A percentile compares a stretch with the other conserved stretches of the same genome.
phyloP scores from a whole-genome alignment of 2,329 filamentous ascomycete genomes.

The Trichoderma simmonsii region DNA sequence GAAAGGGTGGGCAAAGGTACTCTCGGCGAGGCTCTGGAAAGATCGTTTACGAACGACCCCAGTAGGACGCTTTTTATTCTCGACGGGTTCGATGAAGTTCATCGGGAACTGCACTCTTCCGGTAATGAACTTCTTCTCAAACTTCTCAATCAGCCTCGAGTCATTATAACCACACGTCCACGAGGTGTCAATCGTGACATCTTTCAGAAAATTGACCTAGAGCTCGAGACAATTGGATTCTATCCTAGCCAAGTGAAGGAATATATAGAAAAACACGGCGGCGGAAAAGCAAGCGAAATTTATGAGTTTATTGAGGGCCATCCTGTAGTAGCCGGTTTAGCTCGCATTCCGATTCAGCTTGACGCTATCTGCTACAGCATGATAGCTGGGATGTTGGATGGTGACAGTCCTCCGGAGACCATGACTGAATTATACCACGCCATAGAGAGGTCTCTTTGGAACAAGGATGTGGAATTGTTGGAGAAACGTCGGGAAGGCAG shows the following conservation, averaged over 20 bases:
- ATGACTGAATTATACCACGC: neutral
- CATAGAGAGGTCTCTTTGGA: neutral
- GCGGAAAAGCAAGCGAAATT: neutral
- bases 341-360: neutral
- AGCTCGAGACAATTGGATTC: neutral
- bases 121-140: neutral
- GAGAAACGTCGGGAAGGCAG: neutral
- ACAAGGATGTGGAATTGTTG: neutral
- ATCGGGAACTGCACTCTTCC: neutral
- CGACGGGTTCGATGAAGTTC: neutral
- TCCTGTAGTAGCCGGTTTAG: slow-evolving; percentile 25
- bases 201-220: neutral
- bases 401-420: neutral
- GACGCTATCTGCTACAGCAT: slow-evolving; percentile 7
- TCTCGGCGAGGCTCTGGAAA: neutral
- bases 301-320: neutral
- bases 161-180: neutral
- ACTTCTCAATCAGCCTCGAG: neutral
- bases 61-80: neutral
- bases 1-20: neutral
- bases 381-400: neutral
- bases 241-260: neutral
- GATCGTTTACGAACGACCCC: neutral
- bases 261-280: neutral
- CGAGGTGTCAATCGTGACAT: neutral